Base-by-base conservation (phyloP, 768 basidiomycete species). In the Tricholoma matsutake region DNA sequence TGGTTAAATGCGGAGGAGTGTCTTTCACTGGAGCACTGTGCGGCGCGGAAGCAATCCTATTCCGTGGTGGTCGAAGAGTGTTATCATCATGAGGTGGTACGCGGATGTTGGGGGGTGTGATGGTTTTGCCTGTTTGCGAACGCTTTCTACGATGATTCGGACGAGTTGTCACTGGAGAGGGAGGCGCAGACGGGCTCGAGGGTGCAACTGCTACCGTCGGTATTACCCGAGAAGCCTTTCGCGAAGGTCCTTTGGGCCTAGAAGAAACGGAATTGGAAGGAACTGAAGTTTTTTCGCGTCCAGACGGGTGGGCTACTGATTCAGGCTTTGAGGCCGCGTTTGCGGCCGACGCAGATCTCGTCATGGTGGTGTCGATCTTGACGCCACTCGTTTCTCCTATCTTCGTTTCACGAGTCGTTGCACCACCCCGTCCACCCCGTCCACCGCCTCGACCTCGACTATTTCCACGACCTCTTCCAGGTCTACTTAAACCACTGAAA, bases 1-100 rank as follows among this genome's bases (percentile, higher is more conserved):
- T 67, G 3, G 72, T 66, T 25, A 86, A 75, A 61, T 87, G 89
- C 8, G 86, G 87, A 41, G 86, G 86, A 4, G 80, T 68, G 64
- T 88, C 86, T 68, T 86, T 87, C 25, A 78, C 68, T 4, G 78
- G 73, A 32, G 78, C 75, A 39, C 74, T 78, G 61, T 79, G 77
- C 13, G 77, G 76, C 56, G 72, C 67, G 6, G 64, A 59, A 14
- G 56, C 60, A n/a, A 69, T 66, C 65, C 70, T 70, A 58, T 64
- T 68, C 53, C 65, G 71, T 43, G 71, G 74, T 13, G 76, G 72
- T 8, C 73, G 75, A 18, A 72, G 66, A 41, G 73, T 65, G 58
- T 68, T 69, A 49, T 78, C 74, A 37, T 76, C 73, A 20, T 69
- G 62, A n/a, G 71, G 60, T 53, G 75, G 71, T 25, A 74, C 69